Percentiles rank a stretch among this genome's conserved stretches.
These are phyloP conservation scores for Amoeboaphelidium protococcarum DNA, from an alignment of 371 early-diverging fungal species.

Conservation along the genomic window DNA sequence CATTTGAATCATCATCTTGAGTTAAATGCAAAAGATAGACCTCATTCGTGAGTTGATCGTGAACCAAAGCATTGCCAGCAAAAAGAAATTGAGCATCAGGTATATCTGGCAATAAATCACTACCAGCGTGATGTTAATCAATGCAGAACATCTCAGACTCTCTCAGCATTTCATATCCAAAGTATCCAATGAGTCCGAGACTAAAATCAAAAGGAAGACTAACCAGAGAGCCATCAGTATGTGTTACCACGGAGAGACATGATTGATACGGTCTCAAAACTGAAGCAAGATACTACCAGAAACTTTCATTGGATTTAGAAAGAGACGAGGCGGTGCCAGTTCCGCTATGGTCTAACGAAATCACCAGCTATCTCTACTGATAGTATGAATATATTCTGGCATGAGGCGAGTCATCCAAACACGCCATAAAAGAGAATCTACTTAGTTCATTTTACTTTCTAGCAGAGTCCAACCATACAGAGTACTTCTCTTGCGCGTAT, in stretches of 20 bases:
- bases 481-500: too few relatives aligned
- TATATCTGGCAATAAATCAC: conserved; percentile 10
- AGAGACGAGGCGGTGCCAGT: too few relatives aligned
- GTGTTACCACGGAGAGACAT: not conserved
- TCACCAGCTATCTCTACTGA: too few relatives aligned
- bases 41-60: conserved; percentile 24
- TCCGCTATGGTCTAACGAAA: too few relatives aligned
- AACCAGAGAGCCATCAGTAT: not conserved
- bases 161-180: conserved; percentile 78
- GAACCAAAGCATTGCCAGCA: conserved; percentile 41
- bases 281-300: too few relatives aligned
- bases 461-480: too few relatives aligned
- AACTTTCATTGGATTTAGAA: too few relatives aligned
- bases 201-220: conserved; percentile 26
- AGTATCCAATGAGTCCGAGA: conserved; percentile 65
- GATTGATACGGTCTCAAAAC: too few relatives aligned
- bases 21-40: conserved; percentile 13
- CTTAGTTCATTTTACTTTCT: too few relatives aligned
- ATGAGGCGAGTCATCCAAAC: too few relatives aligned
- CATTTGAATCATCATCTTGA: conserved; percentile 1
- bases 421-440: too few relatives aligned
- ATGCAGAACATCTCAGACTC: conserved; percentile 28
- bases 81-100: conserved; percentile 67
- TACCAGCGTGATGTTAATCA: not conserved
- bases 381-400: too few relatives aligned